phyloP scores from a whole-genome alignment of 129 eudicot species.

The sunflower (Helianthus annuus) region DNA sequence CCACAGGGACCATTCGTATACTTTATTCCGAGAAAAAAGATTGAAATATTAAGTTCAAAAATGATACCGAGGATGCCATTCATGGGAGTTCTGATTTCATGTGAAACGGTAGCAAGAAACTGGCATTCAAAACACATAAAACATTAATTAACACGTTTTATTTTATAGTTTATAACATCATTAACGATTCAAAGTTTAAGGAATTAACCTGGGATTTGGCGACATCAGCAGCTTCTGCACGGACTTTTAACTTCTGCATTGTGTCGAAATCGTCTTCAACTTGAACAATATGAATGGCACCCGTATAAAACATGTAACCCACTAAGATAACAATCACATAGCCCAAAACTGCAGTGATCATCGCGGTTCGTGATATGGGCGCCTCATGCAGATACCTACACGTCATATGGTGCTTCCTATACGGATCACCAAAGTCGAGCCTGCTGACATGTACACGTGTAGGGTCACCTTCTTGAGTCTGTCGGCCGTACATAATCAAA shows the following conservation, averaged over 20 bases:
- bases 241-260: conserved; percentile 64
- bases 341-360: conserved; percentile 39
- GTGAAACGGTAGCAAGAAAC: conserved; percentile 91
- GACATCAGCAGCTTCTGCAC: conserved; percentile 89
- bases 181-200: neutral
- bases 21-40: neutral
- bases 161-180: conserved; percentile 1
- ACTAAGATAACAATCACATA: conserved; percentile 50
- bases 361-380: conserved; percentile 57
- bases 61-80: conserved; percentile 74
- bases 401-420: conserved; percentile 77
- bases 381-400: conserved; percentile 79
- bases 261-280: conserved; percentile 65
- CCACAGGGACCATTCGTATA: no score
- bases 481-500: conserved; percentile 70
- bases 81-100: conserved; percentile 93
- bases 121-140: conserved; percentile 32
- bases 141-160: neutral
- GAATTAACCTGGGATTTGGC: conserved; percentile 77
- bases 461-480: conserved; percentile 61
- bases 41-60: neutral
- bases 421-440: conserved; percentile 91
- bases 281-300: conserved; percentile 58
- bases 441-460: conserved; percentile 58
- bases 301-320: conserved; percentile 57